These are phyloP conservation scores for Wilcoxina mikolae DNA, from an alignment of 495 filamentous ascomycete genomes.

Conservation along the genomic window DNA sequence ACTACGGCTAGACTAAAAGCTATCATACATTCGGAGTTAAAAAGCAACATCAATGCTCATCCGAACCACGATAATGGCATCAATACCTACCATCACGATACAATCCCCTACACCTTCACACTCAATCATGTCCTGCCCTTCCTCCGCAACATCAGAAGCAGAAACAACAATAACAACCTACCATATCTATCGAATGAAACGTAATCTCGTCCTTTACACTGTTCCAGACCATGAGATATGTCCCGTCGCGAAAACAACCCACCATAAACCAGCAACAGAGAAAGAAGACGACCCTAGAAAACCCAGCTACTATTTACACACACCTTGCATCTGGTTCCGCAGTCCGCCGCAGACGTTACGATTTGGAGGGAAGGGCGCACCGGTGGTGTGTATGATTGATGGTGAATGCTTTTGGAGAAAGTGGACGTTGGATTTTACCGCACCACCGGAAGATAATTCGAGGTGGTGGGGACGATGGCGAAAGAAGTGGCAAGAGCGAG, in stretches of 20 bases:
- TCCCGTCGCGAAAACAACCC: background rate
- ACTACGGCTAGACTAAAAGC: too few relatives aligned
- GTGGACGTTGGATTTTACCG: constrained; percentile 21
- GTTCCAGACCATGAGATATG: background rate
- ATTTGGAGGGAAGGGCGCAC: constrained; percentile 14
- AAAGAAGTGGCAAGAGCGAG: too few relatives aligned
- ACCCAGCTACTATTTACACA: constrained; percentile 19
- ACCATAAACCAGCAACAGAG: background rate
- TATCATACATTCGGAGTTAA: too few relatives aligned
- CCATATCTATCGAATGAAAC: background rate
- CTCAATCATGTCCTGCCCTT: too few relatives aligned
- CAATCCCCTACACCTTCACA: too few relatives aligned
- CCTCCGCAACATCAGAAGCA: too few relatives aligned
- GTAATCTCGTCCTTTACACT: background rate
- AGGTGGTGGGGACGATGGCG: background rate
- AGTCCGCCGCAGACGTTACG: constrained; percentile 16
- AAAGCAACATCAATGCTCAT: too few relatives aligned
- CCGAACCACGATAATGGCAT: too few relatives aligned
- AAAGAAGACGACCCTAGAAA: constrained; percentile 14
- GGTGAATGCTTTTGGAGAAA: constrained; percentile 19
- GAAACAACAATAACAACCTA: too few relatives aligned
- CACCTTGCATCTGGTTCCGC: constrained; percentile 12
- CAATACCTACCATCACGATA: too few relatives aligned
- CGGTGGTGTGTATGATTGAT: constrained; percentile 17
- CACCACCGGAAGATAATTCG: constrained; percentile 8